Evolutionary conservation across 2,329 filamentous ascomycete genomes (phyloP).

Genomic region (Fusarium poae): DNA sequence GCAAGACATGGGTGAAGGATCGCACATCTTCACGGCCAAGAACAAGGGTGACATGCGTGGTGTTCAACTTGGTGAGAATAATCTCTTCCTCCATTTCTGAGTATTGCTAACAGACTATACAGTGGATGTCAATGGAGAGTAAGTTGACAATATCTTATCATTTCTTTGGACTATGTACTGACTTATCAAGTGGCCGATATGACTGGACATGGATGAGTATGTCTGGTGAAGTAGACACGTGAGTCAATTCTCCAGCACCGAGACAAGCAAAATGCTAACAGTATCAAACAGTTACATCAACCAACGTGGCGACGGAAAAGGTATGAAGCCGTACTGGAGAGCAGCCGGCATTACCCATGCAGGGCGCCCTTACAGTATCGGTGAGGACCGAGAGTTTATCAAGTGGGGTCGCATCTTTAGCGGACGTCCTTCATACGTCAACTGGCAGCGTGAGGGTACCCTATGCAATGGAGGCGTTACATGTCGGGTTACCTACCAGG

Average conservation of each 20-base stretch:
- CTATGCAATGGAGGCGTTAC: neutral
- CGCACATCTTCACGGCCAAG: neutral
- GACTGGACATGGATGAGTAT: slow-evolving; percentile 12
- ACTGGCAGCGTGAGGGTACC: neutral
- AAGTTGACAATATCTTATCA: neutral
- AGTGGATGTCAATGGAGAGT: slow-evolving; percentile 12
- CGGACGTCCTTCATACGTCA: slow-evolving; percentile 3
- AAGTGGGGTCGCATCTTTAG: slow-evolving; percentile 5
- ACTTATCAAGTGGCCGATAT: neutral
- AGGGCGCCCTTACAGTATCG: neutral
- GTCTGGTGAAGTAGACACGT: slow-evolving; percentile 3
- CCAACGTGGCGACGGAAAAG: slow-evolving; percentile 4
- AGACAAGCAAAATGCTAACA: neutral
- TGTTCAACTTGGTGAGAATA: neutral
- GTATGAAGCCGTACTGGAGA: slow-evolving; percentile 6
- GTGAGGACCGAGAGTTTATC: slow-evolving; percentile 9
- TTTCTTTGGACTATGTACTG: neutral
- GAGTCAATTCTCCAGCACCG: neutral
- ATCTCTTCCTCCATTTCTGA: neutral
- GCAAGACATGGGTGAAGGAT: slow-evolving; percentile 5
- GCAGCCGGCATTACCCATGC: neutral
- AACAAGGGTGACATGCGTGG: slow-evolving; percentile 8
- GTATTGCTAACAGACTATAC: neutral
- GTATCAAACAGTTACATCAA: neutral
- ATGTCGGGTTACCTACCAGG: neutral